Conservation (phyloP, 2,329 filamentous ascomycete species). For the Teratosphaeria pseudoeucalypti region DNA sequence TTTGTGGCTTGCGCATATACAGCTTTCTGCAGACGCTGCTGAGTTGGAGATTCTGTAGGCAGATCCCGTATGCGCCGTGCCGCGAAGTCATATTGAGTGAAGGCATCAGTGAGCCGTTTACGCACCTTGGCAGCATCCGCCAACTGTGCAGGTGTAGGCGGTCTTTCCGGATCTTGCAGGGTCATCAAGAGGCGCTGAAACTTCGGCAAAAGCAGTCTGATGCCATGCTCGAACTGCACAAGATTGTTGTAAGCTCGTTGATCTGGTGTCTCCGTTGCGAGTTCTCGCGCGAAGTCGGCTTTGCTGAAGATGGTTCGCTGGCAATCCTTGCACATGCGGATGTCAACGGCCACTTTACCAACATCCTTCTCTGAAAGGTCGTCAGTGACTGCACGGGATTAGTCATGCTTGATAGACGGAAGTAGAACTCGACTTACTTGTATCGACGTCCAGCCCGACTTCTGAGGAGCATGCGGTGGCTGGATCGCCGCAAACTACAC, state of each 20-base stretch:
- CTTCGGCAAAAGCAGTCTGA: conserved; percentile 66
- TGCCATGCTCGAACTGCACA: conserved; percentile 77
- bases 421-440: conserved; percentile 38
- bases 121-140: conserved; percentile 79
- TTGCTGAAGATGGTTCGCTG: conserved; percentile 60
- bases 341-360: conserved; percentile 57
- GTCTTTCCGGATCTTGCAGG: conserved; percentile 61
- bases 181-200: conserved; percentile 69
- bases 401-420: conserved; percentile 13
- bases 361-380: conserved; percentile 31
- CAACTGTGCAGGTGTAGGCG: conserved; percentile 59
- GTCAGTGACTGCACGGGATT: conserved; percentile 22
- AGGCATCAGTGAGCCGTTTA: conserved; percentile 80
- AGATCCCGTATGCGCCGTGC: conserved; percentile 73
- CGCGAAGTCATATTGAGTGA: conserved; percentile 75
- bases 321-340: conserved; percentile 90
- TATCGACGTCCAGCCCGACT: conserved; percentile 66
- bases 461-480: conserved; percentile 77
- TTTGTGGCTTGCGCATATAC: conserved; percentile 72
- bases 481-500: conserved; percentile 83
- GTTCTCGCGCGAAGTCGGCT: conserved; percentile 65
- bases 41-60: conserved; percentile 59
- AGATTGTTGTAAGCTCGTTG: conserved; percentile 75
- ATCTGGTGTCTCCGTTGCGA: conserved; percentile 59
- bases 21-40: conserved; percentile 65